Base-by-base conservation (phyloP, 2,329 filamentous ascomycete genomes). In the Aspergillus bombycis region DNA sequence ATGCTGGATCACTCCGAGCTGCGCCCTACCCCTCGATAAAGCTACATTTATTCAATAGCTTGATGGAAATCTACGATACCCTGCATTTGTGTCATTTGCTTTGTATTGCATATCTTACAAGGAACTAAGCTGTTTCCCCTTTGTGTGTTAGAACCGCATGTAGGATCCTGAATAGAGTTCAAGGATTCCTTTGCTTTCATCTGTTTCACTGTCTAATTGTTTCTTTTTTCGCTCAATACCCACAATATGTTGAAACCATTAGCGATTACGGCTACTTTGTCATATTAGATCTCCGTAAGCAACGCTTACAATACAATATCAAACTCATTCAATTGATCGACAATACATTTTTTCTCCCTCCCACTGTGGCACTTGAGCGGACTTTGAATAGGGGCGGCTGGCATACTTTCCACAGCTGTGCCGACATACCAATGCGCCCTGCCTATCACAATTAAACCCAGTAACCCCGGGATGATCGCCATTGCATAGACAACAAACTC, bases 181-280 rank as follows among this genome's bases (percentile, higher is more conserved):
- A 30, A n/a, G 48, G 52, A 48, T 48, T 59, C 46, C 30, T 21
- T 52, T 50, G 28, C 28, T 28, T 50, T 34, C 23, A 11, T 59
- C 6, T 48, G 21, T 23, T 19, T 28, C 34, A 32, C 30, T 53
- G 8, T 53, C 30, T 46, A n/a, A 21, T 34, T 28, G 53, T 50
- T n/a, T 30, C 38, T 26, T 62, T 62, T 30, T 30, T 26, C 50
- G 59, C 59, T 56, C 52, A 62, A 62, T 62, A 62, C 60, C 60
- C 60, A 53, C 32, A 14, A 45, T 41, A 53, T 45, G 38, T 52
- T 45, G 45, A 16, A 62, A 62, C 34, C 54, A 53, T 45, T 48
- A 52, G 54, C 54, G 53, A 41, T n/a, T 34, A 38, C 36, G 43
- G 26, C n/a, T 58, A 38, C 26, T 50, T 55, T 32, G 38, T 46